Conservation (phyloP, 31 red algal genomes). For the Endocladia muricata region DNA sequence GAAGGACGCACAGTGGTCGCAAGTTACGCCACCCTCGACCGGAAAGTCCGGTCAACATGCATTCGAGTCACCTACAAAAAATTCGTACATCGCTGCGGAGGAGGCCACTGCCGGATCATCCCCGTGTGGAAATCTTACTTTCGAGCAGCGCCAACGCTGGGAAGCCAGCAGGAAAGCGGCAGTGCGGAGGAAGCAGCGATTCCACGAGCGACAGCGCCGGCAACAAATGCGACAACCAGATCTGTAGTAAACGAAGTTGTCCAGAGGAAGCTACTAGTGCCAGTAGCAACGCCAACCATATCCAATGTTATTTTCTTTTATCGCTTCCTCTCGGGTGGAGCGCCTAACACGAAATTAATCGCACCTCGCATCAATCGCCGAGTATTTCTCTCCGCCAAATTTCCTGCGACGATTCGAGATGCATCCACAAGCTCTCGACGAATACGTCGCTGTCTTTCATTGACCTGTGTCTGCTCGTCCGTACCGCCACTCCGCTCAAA, state of each 20-base stretch:
- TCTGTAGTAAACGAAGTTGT: slow-evolving; percentile 19
- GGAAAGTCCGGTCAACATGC: too few relatives aligned
- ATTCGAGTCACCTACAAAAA: too few relatives aligned
- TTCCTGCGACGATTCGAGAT: slow-evolving; percentile 9
- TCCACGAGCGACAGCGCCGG: slow-evolving; percentile 12
- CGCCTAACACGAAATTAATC: slow-evolving; percentile 20
- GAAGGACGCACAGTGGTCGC: too few relatives aligned
- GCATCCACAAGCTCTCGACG: not conserved
- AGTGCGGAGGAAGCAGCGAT: slow-evolving; percentile 27
- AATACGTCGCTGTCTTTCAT: not conserved
- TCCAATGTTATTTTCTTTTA: too few relatives aligned
- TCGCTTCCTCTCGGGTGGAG: not conserved
- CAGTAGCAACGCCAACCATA: too few relatives aligned
- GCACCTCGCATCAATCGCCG: slow-evolving; percentile 24
- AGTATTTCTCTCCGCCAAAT: slow-evolving; percentile 42
- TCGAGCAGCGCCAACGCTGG: slow-evolving; percentile 25
- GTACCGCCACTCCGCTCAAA: not conserved
- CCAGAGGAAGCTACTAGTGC: too few relatives aligned
- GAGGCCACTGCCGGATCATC: not conserved
- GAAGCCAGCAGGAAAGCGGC: slow-evolving; percentile 22
- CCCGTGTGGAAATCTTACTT: not conserved
- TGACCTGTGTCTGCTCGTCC: not conserved
- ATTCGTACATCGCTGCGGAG: too few relatives aligned
- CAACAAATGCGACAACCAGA: slow-evolving; percentile 3
- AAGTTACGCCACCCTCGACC: too few relatives aligned